phyloP scores from a whole-genome alignment of 2,329 filamentous ascomycete genomes.

The Emergomyces orientalis region DNA sequence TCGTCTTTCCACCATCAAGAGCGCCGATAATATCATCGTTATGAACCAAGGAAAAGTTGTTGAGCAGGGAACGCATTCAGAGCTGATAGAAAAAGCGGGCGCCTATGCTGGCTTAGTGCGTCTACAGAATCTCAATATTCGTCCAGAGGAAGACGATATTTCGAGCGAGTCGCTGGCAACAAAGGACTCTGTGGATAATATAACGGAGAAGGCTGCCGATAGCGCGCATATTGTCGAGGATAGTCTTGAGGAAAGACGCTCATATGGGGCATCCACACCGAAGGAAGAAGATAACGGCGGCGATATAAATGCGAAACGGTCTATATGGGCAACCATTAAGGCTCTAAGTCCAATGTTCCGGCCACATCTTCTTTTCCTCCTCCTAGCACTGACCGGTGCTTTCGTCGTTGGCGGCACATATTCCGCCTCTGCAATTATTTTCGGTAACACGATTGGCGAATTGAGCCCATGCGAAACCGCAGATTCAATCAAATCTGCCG shows the following conservation, averaged over 20 bases:
- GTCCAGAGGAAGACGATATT: constrained; percentile 6
- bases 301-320: constrained; percentile 13
- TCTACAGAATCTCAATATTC: constrained; percentile 30
- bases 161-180: constrained; percentile 8
- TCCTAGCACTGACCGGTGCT: constrained; percentile 43
- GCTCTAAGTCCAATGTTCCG: constrained; percentile 29
- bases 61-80: constrained; percentile 20
- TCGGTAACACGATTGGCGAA: constrained; percentile 51
- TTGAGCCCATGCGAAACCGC: constrained; percentile 46
- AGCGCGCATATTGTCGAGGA: background rate
- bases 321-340: constrained; percentile 13
- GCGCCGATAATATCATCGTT: constrained; percentile 25
- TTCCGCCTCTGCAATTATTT: constrained; percentile 49
- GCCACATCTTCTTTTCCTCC: constrained; percentile 38
- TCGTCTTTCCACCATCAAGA: constrained; percentile 22
- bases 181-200: constrained; percentile 3
- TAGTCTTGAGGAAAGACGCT: constrained; percentile 7
- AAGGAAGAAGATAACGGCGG: constrained; percentile 15
- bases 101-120: constrained; percentile 38
- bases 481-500: constrained; percentile 41
- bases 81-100: constrained; percentile 23
- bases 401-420: constrained; percentile 49
- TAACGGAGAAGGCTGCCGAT: constrained; percentile 2
- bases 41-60: constrained; percentile 21
- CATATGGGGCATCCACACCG: constrained; percentile 6